phyloP scores from a whole-genome alignment of 2,329 filamentous ascomycete genomes.

The Ceratocystis albifundus region DNA sequence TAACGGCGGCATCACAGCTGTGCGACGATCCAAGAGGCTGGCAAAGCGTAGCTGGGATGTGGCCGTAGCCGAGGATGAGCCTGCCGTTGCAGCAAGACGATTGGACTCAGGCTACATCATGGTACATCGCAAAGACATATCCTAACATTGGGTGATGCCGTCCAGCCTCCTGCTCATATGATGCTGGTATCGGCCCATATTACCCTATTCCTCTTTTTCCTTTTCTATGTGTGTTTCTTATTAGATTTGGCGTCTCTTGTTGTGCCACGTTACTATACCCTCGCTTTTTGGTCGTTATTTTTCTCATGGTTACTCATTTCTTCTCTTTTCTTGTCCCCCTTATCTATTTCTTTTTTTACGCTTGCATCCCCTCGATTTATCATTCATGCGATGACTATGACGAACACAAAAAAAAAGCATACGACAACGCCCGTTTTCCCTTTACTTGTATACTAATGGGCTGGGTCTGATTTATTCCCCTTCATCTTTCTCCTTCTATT shows the following conservation, averaged over 20 bases:
- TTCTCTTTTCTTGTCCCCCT: background rate
- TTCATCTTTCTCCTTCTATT: background rate
- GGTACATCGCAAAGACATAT: constrained; percentile 41
- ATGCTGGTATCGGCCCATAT: background rate
- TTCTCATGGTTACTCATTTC: background rate
- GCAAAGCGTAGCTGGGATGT: constrained; percentile 18
- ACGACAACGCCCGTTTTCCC: background rate
- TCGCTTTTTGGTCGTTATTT: constrained; percentile 15
- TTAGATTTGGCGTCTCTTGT: constrained; percentile 19
- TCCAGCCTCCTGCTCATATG: background rate
- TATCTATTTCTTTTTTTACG: background rate
- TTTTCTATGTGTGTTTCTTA: constrained; percentile 5
- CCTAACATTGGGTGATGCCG: constrained; percentile 30
- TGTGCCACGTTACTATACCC: constrained; percentile 14
- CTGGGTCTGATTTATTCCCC: background rate
- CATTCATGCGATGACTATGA: constrained; percentile 2
- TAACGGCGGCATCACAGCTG: background rate
- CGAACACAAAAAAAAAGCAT: background rate
- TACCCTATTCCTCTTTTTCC: constrained; percentile 17
- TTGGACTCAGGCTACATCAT: constrained; percentile 39
- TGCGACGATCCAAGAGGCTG: constrained; percentile 11
- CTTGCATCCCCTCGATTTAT: background rate
- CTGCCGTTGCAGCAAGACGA: constrained; percentile 1
- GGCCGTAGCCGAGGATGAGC: constrained; percentile 14
- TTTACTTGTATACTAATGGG: too few relatives aligned